A percentile compares a stretch with the other conserved stretches of the same genome.
Evolutionary conservation across 2,329 filamentous ascomycete genomes (phyloP).

Genomic region (Clonostachys sp.): DNA sequence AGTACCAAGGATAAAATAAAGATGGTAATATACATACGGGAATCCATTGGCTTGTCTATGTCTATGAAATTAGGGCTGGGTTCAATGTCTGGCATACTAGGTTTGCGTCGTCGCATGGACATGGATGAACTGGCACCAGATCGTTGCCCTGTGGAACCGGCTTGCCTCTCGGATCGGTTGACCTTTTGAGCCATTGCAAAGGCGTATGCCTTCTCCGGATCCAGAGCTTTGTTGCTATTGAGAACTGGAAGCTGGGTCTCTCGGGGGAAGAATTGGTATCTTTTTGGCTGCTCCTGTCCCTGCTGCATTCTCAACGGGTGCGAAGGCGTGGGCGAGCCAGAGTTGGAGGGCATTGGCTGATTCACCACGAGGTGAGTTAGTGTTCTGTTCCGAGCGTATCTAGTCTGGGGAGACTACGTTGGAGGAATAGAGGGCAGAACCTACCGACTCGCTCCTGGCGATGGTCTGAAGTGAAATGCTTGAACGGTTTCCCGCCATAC

Average conservation of each 20-base stretch:
- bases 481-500: too few species aligned
- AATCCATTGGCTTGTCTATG: slow-evolving; percentile 58
- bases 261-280: slow-evolving; percentile 58
- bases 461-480: too few species aligned
- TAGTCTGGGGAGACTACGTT: too few species aligned
- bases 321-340: too few species aligned
- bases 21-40: slow-evolving; percentile 44
- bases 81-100: slow-evolving; percentile 59
- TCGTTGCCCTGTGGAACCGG: too few species aligned
- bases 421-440: too few species aligned
- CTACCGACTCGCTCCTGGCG: too few species aligned
- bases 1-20: slow-evolving; percentile 4
- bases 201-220: slow-evolving; percentile 40
- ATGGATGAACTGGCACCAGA: too few species aligned
- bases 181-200: slow-evolving; percentile 10
- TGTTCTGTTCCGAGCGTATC: too few species aligned
- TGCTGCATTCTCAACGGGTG: slow-evolving; percentile 48
- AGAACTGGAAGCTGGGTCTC: slow-evolving; percentile 38
- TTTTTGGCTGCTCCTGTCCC: slow-evolving; percentile 34
- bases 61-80: slow-evolving; percentile 66
- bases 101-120: slow-evolving; percentile 52
- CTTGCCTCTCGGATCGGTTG: not conserved
- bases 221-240: slow-evolving; percentile 36
- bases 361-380: too few species aligned
- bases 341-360: too few species aligned